A percentile compares a stretch with the other conserved stretches of the same genome.
These are phyloP conservation scores for Leccinum subgranulosum DNA, from an alignment of 768 basidiomycete genomes.

Conservation along the genomic window DNA sequence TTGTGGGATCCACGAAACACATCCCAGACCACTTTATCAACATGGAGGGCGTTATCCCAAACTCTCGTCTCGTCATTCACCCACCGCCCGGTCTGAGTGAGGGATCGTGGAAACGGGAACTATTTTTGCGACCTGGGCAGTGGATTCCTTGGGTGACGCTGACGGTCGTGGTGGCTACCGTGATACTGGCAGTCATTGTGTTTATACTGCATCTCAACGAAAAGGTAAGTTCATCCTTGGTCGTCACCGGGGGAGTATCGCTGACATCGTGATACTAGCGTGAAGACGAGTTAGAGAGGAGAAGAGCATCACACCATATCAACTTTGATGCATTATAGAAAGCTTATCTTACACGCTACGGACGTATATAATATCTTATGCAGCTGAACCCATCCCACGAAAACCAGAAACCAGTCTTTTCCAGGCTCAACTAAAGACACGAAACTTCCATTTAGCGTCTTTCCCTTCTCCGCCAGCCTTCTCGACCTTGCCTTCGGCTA, in stretches of 20 bases:
- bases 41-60: constrained; percentile 97
- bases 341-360: constrained; percentile 17
- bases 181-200: constrained; percentile 76
- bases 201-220: constrained; percentile 88
- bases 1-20: constrained; percentile 88
- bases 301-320: constrained; percentile 89
- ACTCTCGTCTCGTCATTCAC: constrained; percentile 93
- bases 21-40: constrained; percentile 72
- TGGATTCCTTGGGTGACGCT: constrained; percentile 99
- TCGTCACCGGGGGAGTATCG: neutral
- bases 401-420: neutral
- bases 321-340: constrained; percentile 90
- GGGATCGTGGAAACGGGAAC: constrained; percentile 73
- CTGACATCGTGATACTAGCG: constrained; percentile 45
- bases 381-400: neutral
- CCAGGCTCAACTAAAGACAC: constrained; percentile 1
- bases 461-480: constrained; percentile 50
- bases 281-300: constrained; percentile 90
- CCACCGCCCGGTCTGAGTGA: constrained; percentile 59
- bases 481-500: constrained; percentile 57
- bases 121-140: constrained; percentile 90
- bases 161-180: constrained; percentile 71
- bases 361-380: constrained; percentile 6
- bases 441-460: constrained; percentile 45
- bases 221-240: constrained; percentile 56